Evolutionary conservation across 148 eudicot genomes (phyloP), one percentile per base, ranked within the genome.

Genomic region (Mesembryanthemum crystallinum): DNA sequence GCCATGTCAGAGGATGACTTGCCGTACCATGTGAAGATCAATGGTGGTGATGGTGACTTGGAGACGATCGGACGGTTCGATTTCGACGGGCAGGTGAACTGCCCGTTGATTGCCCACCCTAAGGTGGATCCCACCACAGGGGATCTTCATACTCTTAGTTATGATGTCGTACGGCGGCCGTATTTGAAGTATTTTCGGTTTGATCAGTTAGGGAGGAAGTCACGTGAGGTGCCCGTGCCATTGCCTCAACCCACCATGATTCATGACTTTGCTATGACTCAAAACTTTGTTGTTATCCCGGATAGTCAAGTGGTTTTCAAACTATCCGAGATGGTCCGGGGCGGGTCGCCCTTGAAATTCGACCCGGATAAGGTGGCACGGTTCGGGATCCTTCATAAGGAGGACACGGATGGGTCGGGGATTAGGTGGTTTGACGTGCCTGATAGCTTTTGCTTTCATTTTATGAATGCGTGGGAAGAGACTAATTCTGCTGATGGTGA

Each of bases 1-100:
- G 93, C 93, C 32, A 89, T 89, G 88, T 88, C 93, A 0, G 93
- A 89, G 73, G 93, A 89, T 69, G 93, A 89, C 75, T 83, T 89
- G 20, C 93, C 93, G 1, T 89, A 89, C 81, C 80, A 81, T 69
- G 77, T 89, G 5, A 64, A 72, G 0, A 74, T 89, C 70, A 82
- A 24, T n/a, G 18, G 67, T 28, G 18, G 14, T 3, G 81, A 69
- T 32, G 89, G 83, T 20, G 91, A 88, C 42, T 72, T 89, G 4
- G 68, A 66, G 30, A 88, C 93, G 1, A 30, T 77, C 54, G 84
- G 86, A 64, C 90, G 89, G 82, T 86, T 69, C 27, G 78, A 89
- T 78, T 88, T 88, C 30, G 69, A 81, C 58, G 89, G 86, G 11
- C 88, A 89, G 37, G 67, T 89, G 15, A 78, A 82, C 23, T 73